These are phyloP conservation scores for Scedosporium dehoogii DNA, from an alignment of 2,329 filamentous ascomycete genomes.

Conservation along the genomic window DNA sequence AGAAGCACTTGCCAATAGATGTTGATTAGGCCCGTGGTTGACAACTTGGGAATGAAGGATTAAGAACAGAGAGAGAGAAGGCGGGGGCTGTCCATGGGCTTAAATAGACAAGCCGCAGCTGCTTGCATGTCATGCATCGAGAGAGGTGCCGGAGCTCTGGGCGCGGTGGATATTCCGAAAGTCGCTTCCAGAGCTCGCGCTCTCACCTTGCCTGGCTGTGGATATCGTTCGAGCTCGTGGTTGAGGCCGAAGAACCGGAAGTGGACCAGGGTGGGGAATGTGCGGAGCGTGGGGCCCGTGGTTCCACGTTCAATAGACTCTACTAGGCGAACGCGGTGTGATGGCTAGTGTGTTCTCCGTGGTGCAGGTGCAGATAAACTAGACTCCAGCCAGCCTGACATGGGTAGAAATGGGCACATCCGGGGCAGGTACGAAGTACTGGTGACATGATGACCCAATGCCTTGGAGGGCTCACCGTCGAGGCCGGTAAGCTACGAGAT, in stretches of 20 bases:
- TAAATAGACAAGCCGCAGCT: not conserved
- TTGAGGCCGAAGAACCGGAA: not conserved
- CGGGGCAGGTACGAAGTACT: too few species aligned
- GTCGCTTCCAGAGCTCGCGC: too few species aligned
- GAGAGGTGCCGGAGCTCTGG: too few species aligned
- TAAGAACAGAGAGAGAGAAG: not conserved
- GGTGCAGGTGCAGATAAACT: not conserved
- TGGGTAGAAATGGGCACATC: too few species aligned
- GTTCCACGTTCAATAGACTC: not conserved
- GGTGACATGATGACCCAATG: too few species aligned
- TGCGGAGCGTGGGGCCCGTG: not conserved
- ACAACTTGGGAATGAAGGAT: not conserved
- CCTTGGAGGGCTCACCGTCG: too few species aligned
- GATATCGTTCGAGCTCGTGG: not conserved
- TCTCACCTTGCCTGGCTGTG: not conserved
- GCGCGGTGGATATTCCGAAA: too few species aligned
- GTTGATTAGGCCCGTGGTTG: not conserved
- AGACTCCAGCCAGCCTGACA: not conserved
- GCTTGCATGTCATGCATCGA: not conserved
- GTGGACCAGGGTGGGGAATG: not conserved
- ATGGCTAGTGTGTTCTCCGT: not conserved
- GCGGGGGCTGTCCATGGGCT: not conserved
- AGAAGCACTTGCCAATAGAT: too few species aligned
- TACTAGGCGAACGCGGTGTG: not conserved
- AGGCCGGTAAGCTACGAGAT: too few species aligned